Percentiles rank a stretch among this genome's conserved stretches.
Conservation (phyloP, 2,329 filamentous ascomycete genomes). For the Xylaria sp. region DNA sequence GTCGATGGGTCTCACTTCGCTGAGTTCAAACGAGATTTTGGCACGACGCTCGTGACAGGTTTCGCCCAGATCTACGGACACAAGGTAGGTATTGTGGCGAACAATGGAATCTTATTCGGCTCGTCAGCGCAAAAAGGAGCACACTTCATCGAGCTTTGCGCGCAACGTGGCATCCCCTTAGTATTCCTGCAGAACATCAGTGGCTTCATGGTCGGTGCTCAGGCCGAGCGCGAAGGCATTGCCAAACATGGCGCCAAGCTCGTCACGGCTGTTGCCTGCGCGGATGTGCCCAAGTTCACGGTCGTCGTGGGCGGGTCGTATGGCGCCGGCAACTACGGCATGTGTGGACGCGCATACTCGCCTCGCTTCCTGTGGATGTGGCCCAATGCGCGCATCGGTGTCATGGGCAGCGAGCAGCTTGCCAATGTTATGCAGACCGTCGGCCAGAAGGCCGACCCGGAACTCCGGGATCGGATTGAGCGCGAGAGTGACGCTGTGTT, state of each 20-base stretch:
- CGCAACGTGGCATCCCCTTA: conserved; percentile 87
- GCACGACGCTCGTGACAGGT: conserved; percentile 87
- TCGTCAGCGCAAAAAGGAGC: conserved; percentile 91
- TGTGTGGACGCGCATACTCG: conserved; percentile 95
- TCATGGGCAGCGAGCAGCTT: conserved; percentile 96
- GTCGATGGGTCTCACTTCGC: conserved; percentile 91
- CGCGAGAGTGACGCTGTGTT: conserved; percentile 89
- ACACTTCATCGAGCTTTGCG: conserved; percentile 95
- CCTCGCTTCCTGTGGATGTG: conserved; percentile 95
- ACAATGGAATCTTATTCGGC: conserved; percentile 95
- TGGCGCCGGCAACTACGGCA: conserved; percentile 96
- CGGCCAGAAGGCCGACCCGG: conserved; percentile 82
- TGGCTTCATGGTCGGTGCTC: conserved; percentile 96
- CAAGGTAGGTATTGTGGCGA: conserved; percentile 91
- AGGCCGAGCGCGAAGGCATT: conserved; percentile 93
- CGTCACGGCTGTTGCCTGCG: conserved; percentile 93
- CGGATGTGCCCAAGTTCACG: conserved; percentile 95
- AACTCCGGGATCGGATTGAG: conserved; percentile 86
- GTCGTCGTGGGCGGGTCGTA: conserved; percentile 94
- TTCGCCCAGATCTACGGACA: conserved; percentile 92
- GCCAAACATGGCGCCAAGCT: conserved; percentile 98
- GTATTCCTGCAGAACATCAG: conserved; percentile 97
- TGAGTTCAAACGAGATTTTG: conserved; percentile 95
- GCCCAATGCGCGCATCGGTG: conserved; percentile 95
- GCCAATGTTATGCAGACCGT: conserved; percentile 95